These are phyloP conservation scores for Nasturtium officinale DNA, from an alignment of 345 rosid species.

Conservation along the genomic window DNA sequence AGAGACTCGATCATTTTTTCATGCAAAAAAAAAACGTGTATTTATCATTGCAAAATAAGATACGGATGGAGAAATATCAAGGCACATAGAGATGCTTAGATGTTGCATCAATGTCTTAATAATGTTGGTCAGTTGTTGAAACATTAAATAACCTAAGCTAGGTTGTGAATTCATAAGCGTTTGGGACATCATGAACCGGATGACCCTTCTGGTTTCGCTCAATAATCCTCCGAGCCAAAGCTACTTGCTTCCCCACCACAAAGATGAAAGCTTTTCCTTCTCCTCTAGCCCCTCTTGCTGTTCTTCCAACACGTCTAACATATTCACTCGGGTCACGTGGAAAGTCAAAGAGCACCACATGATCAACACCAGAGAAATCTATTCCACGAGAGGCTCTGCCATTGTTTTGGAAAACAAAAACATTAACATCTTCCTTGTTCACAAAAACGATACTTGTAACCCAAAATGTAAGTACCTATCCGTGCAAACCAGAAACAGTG, in stretches of 20 bases:
- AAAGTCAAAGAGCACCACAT: slow-evolving; percentile 80
- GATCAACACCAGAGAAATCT: slow-evolving; percentile 81
- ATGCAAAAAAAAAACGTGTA: too few relatives aligned
- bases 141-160: slow-evolving; percentile 2
- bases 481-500: slow-evolving; percentile 77
- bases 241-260: slow-evolving; percentile 91
- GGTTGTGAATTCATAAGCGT: slow-evolving; percentile 62
- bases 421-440: neutral
- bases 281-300: slow-evolving; percentile 93
- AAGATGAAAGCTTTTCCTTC: slow-evolving; percentile 83
- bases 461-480: slow-evolving; percentile 60
- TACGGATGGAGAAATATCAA: too few relatives aligned
- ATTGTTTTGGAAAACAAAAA: slow-evolving; percentile 15
- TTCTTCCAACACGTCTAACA: slow-evolving; percentile 92
- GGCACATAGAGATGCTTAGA: too few relatives aligned
- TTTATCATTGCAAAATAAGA: too few relatives aligned
- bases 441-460: neutral
- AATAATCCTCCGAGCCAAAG: slow-evolving; percentile 63
- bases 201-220: slow-evolving; percentile 87
- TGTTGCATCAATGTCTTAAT: too few relatives aligned
- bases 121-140: too few relatives aligned
- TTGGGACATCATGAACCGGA: slow-evolving; percentile 89
- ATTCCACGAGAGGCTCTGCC: slow-evolving; percentile 89
- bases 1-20: too few relatives aligned
- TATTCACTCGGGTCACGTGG: slow-evolving; percentile 95